phyloP scores from a whole-genome alignment of 345 rosid species.

The Euclidium syriacum region DNA sequence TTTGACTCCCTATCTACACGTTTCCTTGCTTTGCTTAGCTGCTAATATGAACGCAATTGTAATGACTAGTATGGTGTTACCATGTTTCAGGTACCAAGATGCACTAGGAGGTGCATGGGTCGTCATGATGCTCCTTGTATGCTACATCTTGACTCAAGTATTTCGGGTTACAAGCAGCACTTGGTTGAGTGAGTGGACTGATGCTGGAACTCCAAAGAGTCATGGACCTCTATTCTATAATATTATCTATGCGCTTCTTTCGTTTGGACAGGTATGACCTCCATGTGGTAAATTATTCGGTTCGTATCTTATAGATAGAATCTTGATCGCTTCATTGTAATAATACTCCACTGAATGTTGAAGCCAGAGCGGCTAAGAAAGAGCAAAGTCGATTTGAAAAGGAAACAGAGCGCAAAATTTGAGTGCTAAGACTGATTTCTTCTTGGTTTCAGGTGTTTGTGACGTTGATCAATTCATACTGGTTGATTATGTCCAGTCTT shows the following conservation, averaged over 20 bases:
- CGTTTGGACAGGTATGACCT: conserved; percentile 78
- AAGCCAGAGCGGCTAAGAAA: not conserved
- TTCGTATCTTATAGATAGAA: not conserved
- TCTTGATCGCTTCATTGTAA: not conserved
- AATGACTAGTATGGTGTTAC: not conserved
- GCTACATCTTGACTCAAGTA: conserved; percentile 72
- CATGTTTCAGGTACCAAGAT: conserved; percentile 71
- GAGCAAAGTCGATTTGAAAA: not conserved
- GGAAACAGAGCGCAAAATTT: not conserved
- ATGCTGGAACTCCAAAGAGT: conserved; percentile 43
- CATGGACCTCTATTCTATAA: conserved; percentile 74
- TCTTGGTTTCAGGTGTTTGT: conserved; percentile 61
- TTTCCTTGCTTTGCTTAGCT: not conserved
- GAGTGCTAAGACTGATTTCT: conserved; percentile 12
- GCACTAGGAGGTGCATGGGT: conserved; percentile 98
- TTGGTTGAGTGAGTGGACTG: conserved; percentile 97
- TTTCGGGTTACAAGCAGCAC: conserved; percentile 89
- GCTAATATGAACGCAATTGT: not conserved
- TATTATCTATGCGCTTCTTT: conserved; percentile 56
- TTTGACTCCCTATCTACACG: not conserved
- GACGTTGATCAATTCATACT: conserved; percentile 75
- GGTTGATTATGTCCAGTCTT: conserved; percentile 83
- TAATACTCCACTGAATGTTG: not conserved
- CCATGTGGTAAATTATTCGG: conserved; percentile 4
- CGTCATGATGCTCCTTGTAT: conserved; percentile 63